phyloP scores from a whole-genome alignment of 1,284 basidiomycete genomes.

The Puccinia sorghi region DNA sequence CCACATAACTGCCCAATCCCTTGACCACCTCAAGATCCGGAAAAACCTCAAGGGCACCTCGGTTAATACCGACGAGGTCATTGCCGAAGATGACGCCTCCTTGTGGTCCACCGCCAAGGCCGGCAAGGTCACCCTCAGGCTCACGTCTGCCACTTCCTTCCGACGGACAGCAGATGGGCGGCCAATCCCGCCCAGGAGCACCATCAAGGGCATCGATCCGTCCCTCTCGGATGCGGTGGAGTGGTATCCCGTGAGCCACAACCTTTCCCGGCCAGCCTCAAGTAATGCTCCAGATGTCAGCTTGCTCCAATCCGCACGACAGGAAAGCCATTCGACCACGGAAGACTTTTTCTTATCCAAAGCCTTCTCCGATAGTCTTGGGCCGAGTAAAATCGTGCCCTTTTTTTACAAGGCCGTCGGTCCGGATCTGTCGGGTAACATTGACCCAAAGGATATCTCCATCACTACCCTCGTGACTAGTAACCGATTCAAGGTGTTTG shows the following conservation, averaged over 20 bases:
- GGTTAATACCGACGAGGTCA: slow-evolving; percentile 40
- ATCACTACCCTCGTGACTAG: slow-evolving; percentile 79
- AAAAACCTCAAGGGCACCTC: slow-evolving; percentile 40
- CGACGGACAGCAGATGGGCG: neutral
- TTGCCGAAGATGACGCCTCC: slow-evolving; percentile 41
- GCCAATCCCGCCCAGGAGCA: slow-evolving; percentile 8
- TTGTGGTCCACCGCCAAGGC: slow-evolving; percentile 36
- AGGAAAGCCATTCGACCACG: slow-evolving; percentile 13
- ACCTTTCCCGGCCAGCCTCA: slow-evolving; percentile 2
- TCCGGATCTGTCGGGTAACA: slow-evolving; percentile 52
- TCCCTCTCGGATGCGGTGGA: neutral
- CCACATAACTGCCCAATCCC: neutral
- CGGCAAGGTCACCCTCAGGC: neutral
- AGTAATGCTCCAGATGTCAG: neutral
- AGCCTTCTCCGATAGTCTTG: slow-evolving; percentile 44
- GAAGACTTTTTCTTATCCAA: slow-evolving; percentile 49
- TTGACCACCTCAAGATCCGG: slow-evolving; percentile 28
- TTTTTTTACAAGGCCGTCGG: slow-evolving; percentile 72
- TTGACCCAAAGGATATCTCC: slow-evolving; percentile 67
- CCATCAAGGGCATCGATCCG: slow-evolving; percentile 15
- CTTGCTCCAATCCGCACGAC: neutral
- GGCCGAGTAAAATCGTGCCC: slow-evolving; percentile 72
- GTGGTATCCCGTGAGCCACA: slow-evolving; percentile 17
- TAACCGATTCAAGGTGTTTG: slow-evolving; percentile 72
- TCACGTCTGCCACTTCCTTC: slow-evolving; percentile 12